Percentiles rank a stretch among this genome's conserved stretches.
phyloP scores from a whole-genome alignment of 2,329 filamentous ascomycete genomes.

The Penicillium psychrosexuale region DNA sequence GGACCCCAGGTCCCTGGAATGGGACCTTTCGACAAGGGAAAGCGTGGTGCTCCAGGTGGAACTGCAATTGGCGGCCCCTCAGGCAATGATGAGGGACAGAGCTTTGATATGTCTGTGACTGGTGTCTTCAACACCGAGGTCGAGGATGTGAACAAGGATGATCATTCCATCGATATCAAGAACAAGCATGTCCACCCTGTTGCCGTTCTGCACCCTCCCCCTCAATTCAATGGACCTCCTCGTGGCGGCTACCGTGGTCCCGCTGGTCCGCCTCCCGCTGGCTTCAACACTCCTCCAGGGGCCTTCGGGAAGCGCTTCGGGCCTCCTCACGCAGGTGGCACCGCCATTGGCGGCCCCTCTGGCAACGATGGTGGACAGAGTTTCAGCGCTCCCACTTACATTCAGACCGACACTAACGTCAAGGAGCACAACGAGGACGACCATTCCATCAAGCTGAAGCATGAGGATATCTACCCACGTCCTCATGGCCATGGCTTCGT shows the following conservation, averaged over 20 bases:
- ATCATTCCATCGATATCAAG: conserved; percentile 21
- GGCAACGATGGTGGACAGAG: conserved; percentile 26
- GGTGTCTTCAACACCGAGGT: conserved; percentile 18
- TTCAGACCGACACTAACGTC: conserved; percentile 12
- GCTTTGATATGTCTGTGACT: conserved; percentile 23
- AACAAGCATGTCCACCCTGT: conserved; percentile 14
- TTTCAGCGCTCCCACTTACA: conserved; percentile 16
- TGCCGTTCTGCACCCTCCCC: background rate
- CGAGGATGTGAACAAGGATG: conserved; percentile 18
- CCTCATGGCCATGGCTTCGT: conserved; percentile 5
- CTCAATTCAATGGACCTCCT: too few relatives aligned
- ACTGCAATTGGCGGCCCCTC: conserved; percentile 22
- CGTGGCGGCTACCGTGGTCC: background rate
- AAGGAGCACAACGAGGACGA: conserved; percentile 18
- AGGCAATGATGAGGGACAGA: conserved; percentile 24
- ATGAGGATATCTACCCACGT: conserved; percentile 14
- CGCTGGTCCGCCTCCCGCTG: background rate
- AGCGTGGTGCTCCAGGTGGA: conserved; percentile 17
- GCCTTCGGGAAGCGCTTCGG: conserved; percentile 12
- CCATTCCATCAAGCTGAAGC: conserved; percentile 16
- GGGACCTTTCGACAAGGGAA: conserved; percentile 18
- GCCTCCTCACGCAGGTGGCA: conserved; percentile 10
- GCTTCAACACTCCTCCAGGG: background rate
- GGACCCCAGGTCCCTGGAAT: conserved; percentile 9
- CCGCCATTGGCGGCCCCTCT: conserved; percentile 22